Evolutionary conservation across 352 stramenopile genomes (phyloP), one percentile per base, ranked within the genome.

Genomic region (Globisporangium barbulae): DNA sequence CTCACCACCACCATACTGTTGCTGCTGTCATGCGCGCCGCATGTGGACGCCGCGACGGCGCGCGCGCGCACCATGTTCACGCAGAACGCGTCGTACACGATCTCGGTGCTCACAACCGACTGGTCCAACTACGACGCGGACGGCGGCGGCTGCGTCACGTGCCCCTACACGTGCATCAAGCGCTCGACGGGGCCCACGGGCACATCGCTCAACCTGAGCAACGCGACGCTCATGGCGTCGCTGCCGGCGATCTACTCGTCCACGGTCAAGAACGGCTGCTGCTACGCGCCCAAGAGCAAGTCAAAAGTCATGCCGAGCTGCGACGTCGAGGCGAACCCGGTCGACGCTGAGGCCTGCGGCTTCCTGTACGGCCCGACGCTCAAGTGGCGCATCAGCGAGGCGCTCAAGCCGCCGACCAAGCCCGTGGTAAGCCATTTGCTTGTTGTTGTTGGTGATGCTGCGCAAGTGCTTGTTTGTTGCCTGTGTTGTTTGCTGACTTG

Each of bases 351-450:
- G 68, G 75, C 81, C 50, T 96, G 87, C 49, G 87, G 87, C 39
- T 96, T 96, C 57, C 63, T 96, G 10, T 92, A 90, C 64, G 87
- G 87, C 2, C 87, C 87, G 15, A 93, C 84, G 64, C 78, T 96
- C 48, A 82, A 84, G 68, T 96, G 85, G 85, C 86, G 85, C 64
- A 90, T 96, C 53, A 79, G 65, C 54, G 73, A 83, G 49, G 81
- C 83, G 8, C 65, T 78, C n/a, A 79, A 81, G 53, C 74, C 72
- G 13, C 73, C 85, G 0, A 68, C 56, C 1, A 74, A 84, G 52
- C 71, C 62, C n/a, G 69, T 86, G 61, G 63, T 73, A 49, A 28
- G 25, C 25, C 25, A 28, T 28, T 50, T 50, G 19, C 42, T 48
- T 48, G 44, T 21, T 50, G 7, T 48, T 48, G 44, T 21, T 50